A percentile compares a stretch with the other conserved stretches of the same genome.
phyloP scores from a whole-genome alignment of 352 stramenopile genomes.

The Phytophthora pisi region DNA sequence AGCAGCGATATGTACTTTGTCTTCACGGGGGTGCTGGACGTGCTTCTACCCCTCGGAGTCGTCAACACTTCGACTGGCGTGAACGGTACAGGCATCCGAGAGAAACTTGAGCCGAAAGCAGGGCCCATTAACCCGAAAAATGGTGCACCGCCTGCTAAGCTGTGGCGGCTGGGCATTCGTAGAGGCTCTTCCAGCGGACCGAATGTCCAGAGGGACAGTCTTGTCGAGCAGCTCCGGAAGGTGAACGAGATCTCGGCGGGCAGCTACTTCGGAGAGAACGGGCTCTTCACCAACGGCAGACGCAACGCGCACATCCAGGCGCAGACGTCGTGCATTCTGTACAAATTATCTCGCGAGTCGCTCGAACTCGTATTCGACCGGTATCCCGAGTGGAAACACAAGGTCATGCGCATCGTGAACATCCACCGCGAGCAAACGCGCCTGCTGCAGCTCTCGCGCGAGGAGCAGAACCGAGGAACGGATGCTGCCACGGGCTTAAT shows the following conservation, averaged over 20 bases:
- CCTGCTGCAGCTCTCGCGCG: constrained; percentile 20
- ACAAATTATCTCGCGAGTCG: constrained; percentile 58
- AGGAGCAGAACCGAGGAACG: constrained; percentile 17
- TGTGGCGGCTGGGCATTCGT: constrained; percentile 26
- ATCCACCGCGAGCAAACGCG: constrained; percentile 62
- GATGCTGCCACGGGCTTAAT: constrained; percentile 18
- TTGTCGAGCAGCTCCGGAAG: constrained; percentile 42
- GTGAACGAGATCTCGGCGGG: constrained; percentile 55
- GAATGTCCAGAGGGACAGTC: constrained; percentile 7
- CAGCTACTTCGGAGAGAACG: constrained; percentile 73
- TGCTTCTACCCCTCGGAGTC: constrained; percentile 40
- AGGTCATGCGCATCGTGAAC: constrained; percentile 66
- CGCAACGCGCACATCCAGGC: constrained; percentile 56
- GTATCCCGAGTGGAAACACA: constrained; percentile 72
- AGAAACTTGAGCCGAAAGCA: background rate
- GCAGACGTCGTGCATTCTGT: constrained; percentile 66
- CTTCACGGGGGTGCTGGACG: constrained; percentile 57
- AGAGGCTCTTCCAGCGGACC: constrained; percentile 6
- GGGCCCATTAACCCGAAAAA: constrained; percentile 6
- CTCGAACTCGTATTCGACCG: constrained; percentile 71
- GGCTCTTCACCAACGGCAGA: constrained; percentile 53
- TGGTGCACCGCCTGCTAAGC: constrained; percentile 13
- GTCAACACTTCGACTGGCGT: background rate
- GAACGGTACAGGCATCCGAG: constrained; percentile 1
- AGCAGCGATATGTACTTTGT: constrained; percentile 78